Conservation (phyloP, 2,329 filamentous ascomycete genomes). For the Pseudogymnoascus sp. region DNA sequence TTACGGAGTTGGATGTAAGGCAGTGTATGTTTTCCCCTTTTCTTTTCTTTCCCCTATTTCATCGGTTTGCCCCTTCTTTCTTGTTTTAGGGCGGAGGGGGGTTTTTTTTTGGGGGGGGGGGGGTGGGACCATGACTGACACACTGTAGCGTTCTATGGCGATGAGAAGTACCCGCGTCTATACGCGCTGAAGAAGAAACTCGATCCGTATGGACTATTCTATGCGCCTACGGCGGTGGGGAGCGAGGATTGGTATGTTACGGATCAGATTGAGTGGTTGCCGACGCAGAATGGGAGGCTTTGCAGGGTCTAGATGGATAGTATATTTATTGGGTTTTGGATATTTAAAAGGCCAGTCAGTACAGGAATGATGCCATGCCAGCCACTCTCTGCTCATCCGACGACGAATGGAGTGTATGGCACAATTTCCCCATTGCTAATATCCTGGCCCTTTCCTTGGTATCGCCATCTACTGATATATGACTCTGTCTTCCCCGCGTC, state of each 20-base stretch:
- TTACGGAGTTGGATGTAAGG: conserved; percentile 34
- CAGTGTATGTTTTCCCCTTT: background rate
- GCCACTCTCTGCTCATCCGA: too few relatives aligned
- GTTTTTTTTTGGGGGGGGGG: too few relatives aligned
- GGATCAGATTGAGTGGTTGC: conserved; percentile 14
- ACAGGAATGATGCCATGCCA: background rate
- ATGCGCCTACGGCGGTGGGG: conserved; percentile 17
- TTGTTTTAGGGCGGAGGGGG: too few relatives aligned
- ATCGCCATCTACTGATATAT: conserved; percentile 31
- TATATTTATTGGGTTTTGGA: background rate
- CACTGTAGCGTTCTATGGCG: background rate
- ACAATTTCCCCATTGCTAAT: conserved; percentile 6
- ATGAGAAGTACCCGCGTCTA: conserved; percentile 31
- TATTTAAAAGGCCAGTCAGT: background rate
- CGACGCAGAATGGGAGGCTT: conserved; percentile 17
- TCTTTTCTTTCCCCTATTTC: background rate
- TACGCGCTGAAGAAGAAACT: conserved; percentile 40
- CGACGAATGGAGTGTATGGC: background rate
- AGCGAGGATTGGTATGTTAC: conserved; percentile 26
- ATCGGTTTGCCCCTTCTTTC: background rate
- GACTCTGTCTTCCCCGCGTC: conserved; percentile 35
- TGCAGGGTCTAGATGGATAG: conserved; percentile 15
- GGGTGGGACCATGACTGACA: too few relatives aligned
- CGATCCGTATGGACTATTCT: conserved; percentile 38
- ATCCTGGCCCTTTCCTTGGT: conserved; percentile 10